These are phyloP conservation scores for Oryza meyeriana DNA, from an alignment of 176 grass and related monocot species.

Conservation along the genomic window DNA sequence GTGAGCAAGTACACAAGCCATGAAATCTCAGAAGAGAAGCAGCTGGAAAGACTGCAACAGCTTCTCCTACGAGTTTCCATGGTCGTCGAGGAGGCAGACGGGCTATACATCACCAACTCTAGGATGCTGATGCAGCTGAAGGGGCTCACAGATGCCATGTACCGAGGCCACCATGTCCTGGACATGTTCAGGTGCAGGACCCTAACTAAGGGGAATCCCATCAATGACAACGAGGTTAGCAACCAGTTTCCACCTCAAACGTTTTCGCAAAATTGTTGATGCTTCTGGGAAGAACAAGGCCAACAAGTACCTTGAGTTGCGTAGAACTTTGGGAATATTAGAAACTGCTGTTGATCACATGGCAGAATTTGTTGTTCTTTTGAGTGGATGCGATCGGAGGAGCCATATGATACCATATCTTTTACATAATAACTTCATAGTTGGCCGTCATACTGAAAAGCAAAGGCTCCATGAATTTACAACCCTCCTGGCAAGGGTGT, in stretches of 20 bases:
- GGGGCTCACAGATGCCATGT: not conserved
- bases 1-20: not conserved
- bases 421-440: not conserved
- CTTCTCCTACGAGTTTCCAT: not conserved
- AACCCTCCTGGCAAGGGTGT: no score
- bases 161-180: not conserved
- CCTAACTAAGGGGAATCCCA: no score
- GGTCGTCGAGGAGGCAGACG: not conserved
- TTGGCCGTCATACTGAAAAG: not conserved
- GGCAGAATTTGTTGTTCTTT: not conserved
- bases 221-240: no score
- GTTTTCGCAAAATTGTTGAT: no score
- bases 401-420: not conserved
- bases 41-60: not conserved
- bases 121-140: not conserved
- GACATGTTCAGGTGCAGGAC: not conserved
- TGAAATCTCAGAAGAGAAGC: not conserved
- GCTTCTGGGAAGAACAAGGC: no score
- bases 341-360: not conserved
- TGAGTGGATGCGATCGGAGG: not conserved
- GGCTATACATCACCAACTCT: not conserved
- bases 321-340: no score
- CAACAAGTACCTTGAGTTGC: no score
- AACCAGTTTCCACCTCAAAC: no score
- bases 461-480: not conserved